Evolutionary conservation across 106 monocot species (phyloP).

Genomic region (Iris macrosiphon): DNA sequence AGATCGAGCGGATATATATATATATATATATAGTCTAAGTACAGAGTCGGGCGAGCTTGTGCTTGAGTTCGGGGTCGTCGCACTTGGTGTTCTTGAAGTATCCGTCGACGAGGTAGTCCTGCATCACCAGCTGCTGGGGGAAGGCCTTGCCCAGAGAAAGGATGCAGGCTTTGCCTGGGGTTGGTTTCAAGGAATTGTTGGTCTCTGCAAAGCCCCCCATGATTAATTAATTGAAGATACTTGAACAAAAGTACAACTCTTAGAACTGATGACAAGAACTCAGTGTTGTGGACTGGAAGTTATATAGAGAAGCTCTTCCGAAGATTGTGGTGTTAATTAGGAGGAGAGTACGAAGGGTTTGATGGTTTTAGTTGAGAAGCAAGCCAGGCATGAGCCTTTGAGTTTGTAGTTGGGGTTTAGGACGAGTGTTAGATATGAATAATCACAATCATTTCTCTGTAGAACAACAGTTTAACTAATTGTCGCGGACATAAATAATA

Average conservation of each 20-base stretch:
- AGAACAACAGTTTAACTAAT: too few species aligned
- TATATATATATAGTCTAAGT: too few species aligned
- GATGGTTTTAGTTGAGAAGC: slow-evolving; percentile 13
- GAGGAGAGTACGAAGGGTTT: not conserved
- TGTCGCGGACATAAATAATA: too few species aligned
- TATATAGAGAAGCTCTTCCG: not conserved
- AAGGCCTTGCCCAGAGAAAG: slow-evolving; percentile 81
- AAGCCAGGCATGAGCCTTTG: slow-evolving; percentile 10
- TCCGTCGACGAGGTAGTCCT: slow-evolving; percentile 72
- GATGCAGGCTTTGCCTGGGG: slow-evolving; percentile 46
- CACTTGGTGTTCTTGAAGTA: slow-evolving; percentile 78
- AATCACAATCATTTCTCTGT: too few species aligned
- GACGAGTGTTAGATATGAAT: slow-evolving; percentile 9
- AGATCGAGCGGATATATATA: too few species aligned
- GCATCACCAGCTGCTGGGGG: slow-evolving; percentile 76
- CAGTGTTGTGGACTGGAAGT: not conserved
- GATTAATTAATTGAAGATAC: not conserved
- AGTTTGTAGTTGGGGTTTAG: slow-evolving; percentile 9
- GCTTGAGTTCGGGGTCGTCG: slow-evolving; percentile 55
- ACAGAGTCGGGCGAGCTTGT: slow-evolving; percentile 77
- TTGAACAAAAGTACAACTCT: not conserved
- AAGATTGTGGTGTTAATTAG: not conserved
- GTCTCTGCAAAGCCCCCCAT: slow-evolving; percentile 9
- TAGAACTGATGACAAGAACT: not conserved
- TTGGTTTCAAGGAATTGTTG: slow-evolving; percentile 10